Evolutionary conservation across 164 flowering plant genomes (phyloP).

Genomic region (Magnolia kwangsiensis): DNA sequence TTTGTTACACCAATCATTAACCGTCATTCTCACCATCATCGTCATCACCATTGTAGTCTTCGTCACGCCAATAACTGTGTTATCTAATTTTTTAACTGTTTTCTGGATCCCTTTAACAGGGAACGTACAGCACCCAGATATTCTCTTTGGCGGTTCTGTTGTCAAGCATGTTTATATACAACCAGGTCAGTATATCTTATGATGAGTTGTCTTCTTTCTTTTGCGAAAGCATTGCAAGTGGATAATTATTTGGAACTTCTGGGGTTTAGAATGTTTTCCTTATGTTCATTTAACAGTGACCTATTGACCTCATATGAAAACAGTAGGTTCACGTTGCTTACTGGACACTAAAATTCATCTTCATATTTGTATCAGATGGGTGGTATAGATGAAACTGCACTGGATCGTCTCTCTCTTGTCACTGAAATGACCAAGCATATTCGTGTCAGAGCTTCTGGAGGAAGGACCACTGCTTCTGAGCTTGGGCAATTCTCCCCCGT

Average conservation of each 20-base stretch:
- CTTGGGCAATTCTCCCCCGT: conserved; percentile 97
- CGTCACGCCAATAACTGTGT: not conserved
- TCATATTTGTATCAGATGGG: conserved; percentile 64
- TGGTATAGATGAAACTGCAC: conserved; percentile 95
- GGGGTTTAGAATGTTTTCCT: not conserved
- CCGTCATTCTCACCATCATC: too few species aligned
- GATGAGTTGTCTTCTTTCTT: not conserved
- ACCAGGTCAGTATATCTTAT: conserved; percentile 58
- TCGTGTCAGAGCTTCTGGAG: conserved; percentile 95
- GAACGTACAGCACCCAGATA: conserved; percentile 97
- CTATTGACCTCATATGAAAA: not conserved
- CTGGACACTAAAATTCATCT: not conserved
- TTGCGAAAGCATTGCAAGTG: not conserved
- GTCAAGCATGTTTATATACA: conserved; percentile 97
- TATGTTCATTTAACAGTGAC: not conserved
- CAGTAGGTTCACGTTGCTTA: not conserved
- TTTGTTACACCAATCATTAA: too few species aligned
- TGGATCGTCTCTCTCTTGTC: conserved; percentile 97
- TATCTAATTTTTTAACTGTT: conserved; percentile 8
- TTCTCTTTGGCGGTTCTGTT: conserved; percentile 92
- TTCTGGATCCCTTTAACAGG: conserved; percentile 40
- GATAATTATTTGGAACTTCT: not conserved
- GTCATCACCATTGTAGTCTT: too few species aligned
- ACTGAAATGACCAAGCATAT: conserved; percentile 99
- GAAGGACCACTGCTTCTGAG: conserved; percentile 76